Conservation (phyloP, 192 early-diverging fungal species). For the Allomyces javanicus region DNA sequence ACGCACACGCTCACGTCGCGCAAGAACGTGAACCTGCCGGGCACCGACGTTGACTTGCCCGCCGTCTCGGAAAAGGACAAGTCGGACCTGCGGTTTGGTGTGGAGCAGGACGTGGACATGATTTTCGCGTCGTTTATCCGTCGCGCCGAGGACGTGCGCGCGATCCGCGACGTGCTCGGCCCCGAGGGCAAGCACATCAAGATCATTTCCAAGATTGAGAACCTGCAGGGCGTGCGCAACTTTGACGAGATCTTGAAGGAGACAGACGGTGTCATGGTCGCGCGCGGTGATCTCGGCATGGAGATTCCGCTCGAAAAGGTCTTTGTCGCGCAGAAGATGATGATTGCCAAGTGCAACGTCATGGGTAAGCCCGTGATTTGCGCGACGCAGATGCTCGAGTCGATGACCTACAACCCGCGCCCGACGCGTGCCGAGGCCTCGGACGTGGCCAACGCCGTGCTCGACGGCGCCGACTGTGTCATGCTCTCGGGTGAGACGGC, state of each 20-base stretch:
- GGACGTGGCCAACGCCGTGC: slow-evolving; percentile 93
- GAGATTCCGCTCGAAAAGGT: slow-evolving; percentile 89
- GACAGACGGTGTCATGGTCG: slow-evolving; percentile 96
- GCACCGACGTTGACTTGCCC: slow-evolving; percentile 74
- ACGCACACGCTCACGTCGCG: slow-evolving; percentile 71
- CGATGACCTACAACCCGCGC: slow-evolving; percentile 84
- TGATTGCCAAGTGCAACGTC: slow-evolving; percentile 93
- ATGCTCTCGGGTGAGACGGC: slow-evolving; percentile 98
- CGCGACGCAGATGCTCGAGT: slow-evolving; percentile 97
- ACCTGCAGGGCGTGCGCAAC: slow-evolving; percentile 90
- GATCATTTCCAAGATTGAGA: slow-evolving; percentile 96
- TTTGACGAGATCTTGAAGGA: slow-evolving; percentile 92
- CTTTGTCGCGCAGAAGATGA: slow-evolving; percentile 92
- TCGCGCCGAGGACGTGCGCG: slow-evolving; percentile 66
- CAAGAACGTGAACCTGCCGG: slow-evolving; percentile 93
- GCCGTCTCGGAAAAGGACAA: slow-evolving; percentile 93
- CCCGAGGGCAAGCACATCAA: slow-evolving; percentile 66
- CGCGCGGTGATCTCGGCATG: slow-evolving; percentile 93
- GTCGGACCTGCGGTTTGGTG: slow-evolving; percentile 70
- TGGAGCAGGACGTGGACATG: slow-evolving; percentile 85
- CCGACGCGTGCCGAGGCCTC: slow-evolving; percentile 98
- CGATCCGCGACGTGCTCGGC: slow-evolving; percentile 71
- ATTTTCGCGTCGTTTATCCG: slow-evolving; percentile 95
- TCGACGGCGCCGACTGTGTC: slow-evolving; percentile 96
- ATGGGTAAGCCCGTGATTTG: slow-evolving; percentile 91